phyloP scores from a whole-genome alignment of 495 filamentous ascomycete genomes.

The Ascodesmis nigricans region DNA sequence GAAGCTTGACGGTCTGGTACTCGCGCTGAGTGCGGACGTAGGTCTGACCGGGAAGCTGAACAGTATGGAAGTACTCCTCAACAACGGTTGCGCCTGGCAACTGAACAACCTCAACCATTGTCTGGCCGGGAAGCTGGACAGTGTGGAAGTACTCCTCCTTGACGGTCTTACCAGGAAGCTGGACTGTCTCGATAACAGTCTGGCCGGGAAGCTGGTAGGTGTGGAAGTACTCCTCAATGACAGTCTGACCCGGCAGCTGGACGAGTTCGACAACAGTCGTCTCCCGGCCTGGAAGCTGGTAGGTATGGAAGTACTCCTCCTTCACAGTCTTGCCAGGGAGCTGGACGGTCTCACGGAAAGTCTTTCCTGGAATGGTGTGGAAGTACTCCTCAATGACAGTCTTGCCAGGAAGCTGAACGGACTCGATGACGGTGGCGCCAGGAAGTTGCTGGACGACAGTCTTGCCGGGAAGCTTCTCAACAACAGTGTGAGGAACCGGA shows the following conservation, averaged over 20 bases:
- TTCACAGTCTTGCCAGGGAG: conserved; percentile 11
- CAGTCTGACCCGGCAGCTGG: conserved; percentile 9
- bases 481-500: too few species aligned
- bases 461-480: conserved; percentile 14
- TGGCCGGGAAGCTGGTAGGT: conserved; percentile 9
- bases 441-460: conserved; percentile 6
- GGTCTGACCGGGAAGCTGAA: conserved; percentile 12
- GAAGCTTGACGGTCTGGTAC: conserved; percentile 11
- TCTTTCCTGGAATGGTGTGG: conserved; percentile 7
- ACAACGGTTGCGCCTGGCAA: conserved; percentile 8
- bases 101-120: conserved; percentile 7
- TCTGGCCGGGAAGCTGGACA: conserved; percentile 9
- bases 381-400: conserved; percentile 10
- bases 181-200: conserved; percentile 7
- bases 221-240: conserved; percentile 8
- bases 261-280: conserved; percentile 10
- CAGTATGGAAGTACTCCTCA: too few species aligned
- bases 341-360: too few species aligned
- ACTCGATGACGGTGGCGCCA: conserved; percentile 12
- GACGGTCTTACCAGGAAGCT: conserved; percentile 7
- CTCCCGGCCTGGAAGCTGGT: conserved; percentile 8
- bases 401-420: conserved; percentile 11
- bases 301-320: too few species aligned
- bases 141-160: conserved; percentile 3
- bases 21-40: conserved; percentile 8